Evolutionary conservation across 2,329 filamentous ascomycete genomes (phyloP).

Genomic region (Fonsecaea erecta): DNA sequence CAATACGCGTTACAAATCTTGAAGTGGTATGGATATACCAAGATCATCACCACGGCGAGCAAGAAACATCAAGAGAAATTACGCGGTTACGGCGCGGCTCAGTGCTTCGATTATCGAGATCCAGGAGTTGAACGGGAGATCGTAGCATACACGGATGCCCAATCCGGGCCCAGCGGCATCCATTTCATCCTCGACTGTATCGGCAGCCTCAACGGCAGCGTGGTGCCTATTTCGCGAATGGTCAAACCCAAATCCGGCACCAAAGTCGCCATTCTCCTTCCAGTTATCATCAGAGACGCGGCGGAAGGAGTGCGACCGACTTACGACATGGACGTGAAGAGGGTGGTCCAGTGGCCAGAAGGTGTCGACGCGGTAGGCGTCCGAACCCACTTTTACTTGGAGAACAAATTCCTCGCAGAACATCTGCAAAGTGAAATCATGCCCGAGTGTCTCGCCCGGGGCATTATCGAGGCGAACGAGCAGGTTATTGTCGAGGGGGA

Average conservation of each 20-base stretch:
- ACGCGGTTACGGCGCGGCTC: slow-evolving; percentile 40
- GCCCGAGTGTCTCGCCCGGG: slow-evolving; percentile 51
- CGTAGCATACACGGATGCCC: slow-evolving; percentile 25
- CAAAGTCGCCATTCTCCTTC: slow-evolving; percentile 64
- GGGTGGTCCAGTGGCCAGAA: slow-evolving; percentile 55
- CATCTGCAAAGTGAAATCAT: slow-evolving; percentile 62
- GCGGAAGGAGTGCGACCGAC: slow-evolving; percentile 52
- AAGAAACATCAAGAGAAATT: slow-evolving; percentile 40
- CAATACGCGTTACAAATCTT: slow-evolving; percentile 45
- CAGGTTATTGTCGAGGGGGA: slow-evolving; percentile 49
- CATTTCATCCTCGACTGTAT: slow-evolving; percentile 63
- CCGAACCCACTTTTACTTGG: slow-evolving; percentile 59
- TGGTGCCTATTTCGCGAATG: slow-evolving; percentile 57
- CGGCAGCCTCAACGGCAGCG: slow-evolving; percentile 53
- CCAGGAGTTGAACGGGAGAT: slow-evolving; percentile 34
- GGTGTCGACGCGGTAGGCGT: slow-evolving; percentile 61
- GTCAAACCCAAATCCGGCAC: slow-evolving; percentile 50
- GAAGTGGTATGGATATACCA: slow-evolving; percentile 43
- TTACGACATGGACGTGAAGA: slow-evolving; percentile 60
- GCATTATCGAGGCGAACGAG: slow-evolving; percentile 50
- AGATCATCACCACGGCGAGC: slow-evolving; percentile 43
- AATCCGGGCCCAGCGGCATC: slow-evolving; percentile 37
- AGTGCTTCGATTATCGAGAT: slow-evolving; percentile 42
- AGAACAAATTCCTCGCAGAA: slow-evolving; percentile 61
- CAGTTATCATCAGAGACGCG: slow-evolving; percentile 62